Base-by-base conservation (phyloP, 495 filamentous ascomycete species). In the Penicillium steckii region DNA sequence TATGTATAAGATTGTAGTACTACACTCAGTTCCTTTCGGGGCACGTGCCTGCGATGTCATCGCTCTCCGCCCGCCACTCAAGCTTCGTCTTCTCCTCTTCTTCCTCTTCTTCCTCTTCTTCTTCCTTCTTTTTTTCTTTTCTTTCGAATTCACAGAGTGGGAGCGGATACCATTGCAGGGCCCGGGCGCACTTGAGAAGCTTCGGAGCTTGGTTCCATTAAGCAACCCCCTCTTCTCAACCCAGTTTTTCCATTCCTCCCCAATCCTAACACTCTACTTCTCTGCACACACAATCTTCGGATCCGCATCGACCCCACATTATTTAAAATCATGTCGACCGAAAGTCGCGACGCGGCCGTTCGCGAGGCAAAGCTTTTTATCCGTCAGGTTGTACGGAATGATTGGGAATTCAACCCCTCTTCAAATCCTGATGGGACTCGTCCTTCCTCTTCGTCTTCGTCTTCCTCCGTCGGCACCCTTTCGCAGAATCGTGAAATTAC, bases 321-420 rank as follows among this genome's bases (percentile, higher is more conserved):
- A n/a, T 15, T 15, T 10, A 40, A 43, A 48, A 52, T 38, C 52
- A 60, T 69, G 62, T 38, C 61, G 3, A 49, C 62, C 49, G 66
- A 74, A 25, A 63, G 61, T 46, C 74, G 70, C 53, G 74, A 77
- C 43, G 51, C 62, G 7, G 71, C 74, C 29, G 69, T 76, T 46
- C 71, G 71, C 21, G 72, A 76, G 21, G 70, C 71, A 12, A 76
- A 73, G 48, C 54, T 60, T 17, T 72, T 73, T 44, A 57, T 76
- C 26, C 72, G 69, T 40, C 68, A 73, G 17, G 63, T 71, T 27
- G 67, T 75, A 23, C 73, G 72, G 19, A 68, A 71, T 46, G 73
- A 78, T 65, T 76, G 73, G 74, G 59, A 61, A 33, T 75, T 70
- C 48, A 59, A 73, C 6, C 62, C 65, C 12, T 60, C 68, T 12